Evolutionary conservation across 2,329 filamentous ascomycete genomes (phyloP), one percentile per base, ranked within the genome.

Genomic region (Penicillium brevicompactum): DNA sequence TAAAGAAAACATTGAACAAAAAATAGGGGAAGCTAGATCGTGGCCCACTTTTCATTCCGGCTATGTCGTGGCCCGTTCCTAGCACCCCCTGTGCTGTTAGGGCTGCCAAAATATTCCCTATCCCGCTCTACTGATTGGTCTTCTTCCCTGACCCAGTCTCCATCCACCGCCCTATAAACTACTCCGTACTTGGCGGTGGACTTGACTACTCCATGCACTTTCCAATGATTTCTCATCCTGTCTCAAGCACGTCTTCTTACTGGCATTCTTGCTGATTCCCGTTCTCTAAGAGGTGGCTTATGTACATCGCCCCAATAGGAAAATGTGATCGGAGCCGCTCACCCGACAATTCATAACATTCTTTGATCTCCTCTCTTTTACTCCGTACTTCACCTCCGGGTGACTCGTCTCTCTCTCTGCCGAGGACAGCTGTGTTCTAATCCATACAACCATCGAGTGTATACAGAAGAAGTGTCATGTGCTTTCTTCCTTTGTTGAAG

Each of bases 31-130:
- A 42, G 21, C 51, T 46, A 52, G 57, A 57, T 53, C 10, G 18
- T 31, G 57, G 55, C 51, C 60, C 60, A 61, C 60, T 62, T 63
- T 62, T 61, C 53, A 59, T 59, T 56, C 56, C 38, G 44, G 42
- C 49, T 38, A 58, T 52, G 56, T 47, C 46, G 54, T 61, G 58
- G 58, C 45, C 60, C 60, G 60, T 59, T 55, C 58, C 56, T 58
- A 62, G 58, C 21, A 16, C 41, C 40, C 41, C 53, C 49, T 56
- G 43, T 46, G 46, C 16, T 47, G 31, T 58, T 56, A 49, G 42
- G 41, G 49, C 53, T 52, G 41, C 44, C 40, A 31, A 50, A 18
- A 54, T 50, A 40, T 14, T 54, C 51, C 37, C 14, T 22, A 13
- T 37, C 4, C 24, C 9, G 3, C 16, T 22, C 13, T n/a, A 14